Evolutionary conservation across 208 protist species (phyloP), one percentile per base, ranked within the genome.

Genomic region (Naegleria lovaniensis): DNA sequence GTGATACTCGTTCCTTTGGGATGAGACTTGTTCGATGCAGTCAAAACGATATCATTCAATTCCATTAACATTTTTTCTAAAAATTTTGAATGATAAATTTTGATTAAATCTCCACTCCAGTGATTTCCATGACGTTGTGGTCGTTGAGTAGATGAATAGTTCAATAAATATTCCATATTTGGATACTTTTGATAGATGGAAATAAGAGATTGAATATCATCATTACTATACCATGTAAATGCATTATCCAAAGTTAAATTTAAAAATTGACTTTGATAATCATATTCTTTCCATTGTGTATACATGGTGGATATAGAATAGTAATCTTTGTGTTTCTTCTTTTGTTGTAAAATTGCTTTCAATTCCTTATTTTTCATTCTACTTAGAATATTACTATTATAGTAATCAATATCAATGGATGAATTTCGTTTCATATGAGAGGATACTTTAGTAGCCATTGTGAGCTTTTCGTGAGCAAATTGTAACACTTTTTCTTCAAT

Each of bases 401-500:
- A 67, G 19, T 67, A 67, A 67, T 67, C 55, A 67, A 29, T 3
- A 29, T 67, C 55, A 67, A 67, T 67, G 43, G 43, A 48, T 67
- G 55, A 67, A 67, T 79, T 36, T 79, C n/a, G 6, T 36, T 79
- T 36, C 19, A 38, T 13, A 38, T 79, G 19, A 36, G 67, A 79
- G 36, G 99, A 98, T 43, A 99, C 98, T 43, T 99, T 92, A 7
- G 97, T 97, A 93, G 99, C 98, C 91, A 99, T 94, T 83, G 98
- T 98, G 15, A 99, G 96, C 92, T 99, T 99, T 92, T 96, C 98
- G 52, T 99, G 94, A 13, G 99, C 98, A 13, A 98, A 96, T 76
- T 98, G 96, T 83, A 99, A 97, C 51, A 99, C 98, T 91, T 97
- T 98, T 92, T 99, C 98, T 93, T 99, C 98, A 48, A 99, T 95